These are phyloP conservation scores for Mycena rosella DNA, from an alignment of 768 basidiomycete species.

Conservation along the genomic window DNA sequence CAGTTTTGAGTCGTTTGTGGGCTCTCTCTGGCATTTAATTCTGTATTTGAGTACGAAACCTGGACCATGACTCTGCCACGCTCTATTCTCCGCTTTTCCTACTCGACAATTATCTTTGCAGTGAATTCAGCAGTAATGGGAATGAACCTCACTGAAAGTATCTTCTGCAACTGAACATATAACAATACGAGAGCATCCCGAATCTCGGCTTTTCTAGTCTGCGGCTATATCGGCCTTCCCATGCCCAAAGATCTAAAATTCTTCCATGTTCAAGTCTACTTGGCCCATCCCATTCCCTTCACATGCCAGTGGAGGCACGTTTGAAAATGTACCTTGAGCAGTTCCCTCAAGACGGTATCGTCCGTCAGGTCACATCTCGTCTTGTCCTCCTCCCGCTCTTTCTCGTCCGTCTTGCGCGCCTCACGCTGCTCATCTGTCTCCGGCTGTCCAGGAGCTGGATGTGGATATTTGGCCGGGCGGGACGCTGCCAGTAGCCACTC, in stretches of 20 bases:
- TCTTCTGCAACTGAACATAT: too few species aligned
- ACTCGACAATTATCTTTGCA: too few species aligned
- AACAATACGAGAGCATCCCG: too few species aligned
- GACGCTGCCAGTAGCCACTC: conserved; percentile 18
- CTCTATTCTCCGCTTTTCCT: too few species aligned
- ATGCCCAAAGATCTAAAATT: background rate
- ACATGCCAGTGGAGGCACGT: conserved; percentile 29
- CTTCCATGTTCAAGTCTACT: conserved; percentile 7
- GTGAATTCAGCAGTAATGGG: too few species aligned
- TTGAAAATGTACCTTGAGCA: conserved; percentile 20
- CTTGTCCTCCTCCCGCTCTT: conserved; percentile 25
- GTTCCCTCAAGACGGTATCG: conserved; percentile 1
- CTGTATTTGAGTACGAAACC: too few species aligned
- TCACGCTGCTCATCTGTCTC: conserved; percentile 19
- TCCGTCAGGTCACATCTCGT: conserved; percentile 12
- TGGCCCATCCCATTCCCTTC: conserved; percentile 26
- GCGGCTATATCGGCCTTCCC: too few species aligned
- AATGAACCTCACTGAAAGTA: too few species aligned
- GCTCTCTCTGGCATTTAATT: too few species aligned
- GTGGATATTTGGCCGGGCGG: background rate
- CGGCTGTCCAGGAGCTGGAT: background rate
- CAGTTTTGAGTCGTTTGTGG: too few species aligned
- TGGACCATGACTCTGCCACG: too few species aligned
- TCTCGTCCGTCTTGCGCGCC: conserved; percentile 15
- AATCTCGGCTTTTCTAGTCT: too few species aligned